phyloP scores from a whole-genome alignment of 805 yeast genomes.

The Wickerhamomyces queroliae region DNA sequence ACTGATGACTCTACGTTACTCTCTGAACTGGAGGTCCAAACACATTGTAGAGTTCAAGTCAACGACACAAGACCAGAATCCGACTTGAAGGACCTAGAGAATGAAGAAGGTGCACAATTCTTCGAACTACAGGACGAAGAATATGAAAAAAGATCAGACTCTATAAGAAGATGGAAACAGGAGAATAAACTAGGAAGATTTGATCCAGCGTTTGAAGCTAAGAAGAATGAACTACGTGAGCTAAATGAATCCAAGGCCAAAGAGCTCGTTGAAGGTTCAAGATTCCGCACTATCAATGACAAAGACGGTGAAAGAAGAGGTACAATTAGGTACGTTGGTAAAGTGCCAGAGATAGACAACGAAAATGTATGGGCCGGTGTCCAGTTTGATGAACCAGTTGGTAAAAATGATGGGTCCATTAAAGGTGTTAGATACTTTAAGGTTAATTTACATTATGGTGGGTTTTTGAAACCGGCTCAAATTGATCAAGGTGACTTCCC shows the following conservation, averaged over 20 bases:
- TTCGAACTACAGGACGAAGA: constrained; percentile 49
- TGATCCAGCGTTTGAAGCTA: constrained; percentile 41
- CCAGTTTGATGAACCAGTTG: constrained; percentile 79
- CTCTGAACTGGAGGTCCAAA: constrained; percentile 18
- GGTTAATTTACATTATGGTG: constrained; percentile 52
- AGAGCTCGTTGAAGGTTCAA: constrained; percentile 37
- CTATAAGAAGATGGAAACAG: constrained; percentile 77
- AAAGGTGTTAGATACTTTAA: constrained; percentile 61
- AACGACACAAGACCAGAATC: constrained; percentile 50
- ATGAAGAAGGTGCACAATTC: constrained; percentile 30
- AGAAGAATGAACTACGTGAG: constrained; percentile 21
- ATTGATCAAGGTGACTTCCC: constrained; percentile 70
- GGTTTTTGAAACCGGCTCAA: constrained; percentile 65
- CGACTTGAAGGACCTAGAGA: constrained; percentile 34
- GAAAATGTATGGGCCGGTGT: constrained; percentile 75
- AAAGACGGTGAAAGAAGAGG: constrained; percentile 58
- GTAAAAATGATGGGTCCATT: constrained; percentile 78
- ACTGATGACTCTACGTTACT: constrained; percentile 12
- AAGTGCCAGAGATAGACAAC: constrained; percentile 50
- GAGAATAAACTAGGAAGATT: constrained; percentile 66
- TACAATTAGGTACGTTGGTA: constrained; percentile 63
- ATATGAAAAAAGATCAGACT: constrained; percentile 51
- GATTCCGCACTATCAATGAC: constrained; percentile 47
- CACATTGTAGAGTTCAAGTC: constrained; percentile 50
- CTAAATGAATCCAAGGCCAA: constrained; percentile 26